These are phyloP conservation scores for Patellifolia procumbens DNA, from an alignment of 179 eudicot species.

Conservation along the genomic window DNA sequence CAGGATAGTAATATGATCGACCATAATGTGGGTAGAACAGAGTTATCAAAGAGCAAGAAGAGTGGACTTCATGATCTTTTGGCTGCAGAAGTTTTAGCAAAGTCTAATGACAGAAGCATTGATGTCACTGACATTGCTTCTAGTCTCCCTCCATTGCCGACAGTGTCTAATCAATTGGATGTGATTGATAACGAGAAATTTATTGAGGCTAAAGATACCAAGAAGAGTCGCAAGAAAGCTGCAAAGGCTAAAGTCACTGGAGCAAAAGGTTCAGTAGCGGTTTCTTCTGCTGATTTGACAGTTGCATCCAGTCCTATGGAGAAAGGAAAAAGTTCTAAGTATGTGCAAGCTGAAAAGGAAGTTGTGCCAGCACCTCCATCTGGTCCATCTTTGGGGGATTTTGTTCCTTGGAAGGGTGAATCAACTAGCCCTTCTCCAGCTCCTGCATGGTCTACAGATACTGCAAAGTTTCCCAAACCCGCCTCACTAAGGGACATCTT, in stretches of 20 bases:
- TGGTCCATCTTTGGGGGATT: slow-evolving; percentile 93
- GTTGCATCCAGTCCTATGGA: slow-evolving; percentile 61
- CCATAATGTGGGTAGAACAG: slow-evolving; percentile 35
- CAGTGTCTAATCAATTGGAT: slow-evolving; percentile 37
- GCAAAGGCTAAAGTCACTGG: slow-evolving; percentile 76
- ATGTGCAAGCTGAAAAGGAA: slow-evolving; percentile 62
- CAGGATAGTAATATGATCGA: slow-evolving; percentile 36
- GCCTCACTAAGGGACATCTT: slow-evolving; percentile 86
- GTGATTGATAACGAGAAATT: slow-evolving; percentile 56
- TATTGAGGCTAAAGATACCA: slow-evolving; percentile 91
- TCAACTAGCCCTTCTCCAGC: slow-evolving; percentile 60
- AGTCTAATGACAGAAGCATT: slow-evolving; percentile 46
- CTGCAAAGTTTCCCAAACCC: slow-evolving; percentile 63
- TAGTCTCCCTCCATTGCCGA: slow-evolving; percentile 40
- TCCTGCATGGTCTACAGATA: slow-evolving; percentile 89
- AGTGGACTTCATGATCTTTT: slow-evolving; percentile 77
- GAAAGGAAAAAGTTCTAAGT: slow-evolving; percentile 59
- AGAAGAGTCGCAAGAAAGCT: slow-evolving; percentile 88
- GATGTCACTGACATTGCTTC: slow-evolving; percentile 36
- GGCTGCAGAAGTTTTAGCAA: slow-evolving; percentile 56
- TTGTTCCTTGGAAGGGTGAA: slow-evolving; percentile 92
- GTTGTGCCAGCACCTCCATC: slow-evolving; percentile 71
- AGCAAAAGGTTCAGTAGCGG: slow-evolving; percentile 46
- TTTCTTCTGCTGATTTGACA: slow-evolving; percentile 41
- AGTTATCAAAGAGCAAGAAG: slow-evolving; percentile 53